Evolutionary conservation across 352 stramenopile species (phyloP).

Genomic region (Phytophthora brassicae): DNA sequence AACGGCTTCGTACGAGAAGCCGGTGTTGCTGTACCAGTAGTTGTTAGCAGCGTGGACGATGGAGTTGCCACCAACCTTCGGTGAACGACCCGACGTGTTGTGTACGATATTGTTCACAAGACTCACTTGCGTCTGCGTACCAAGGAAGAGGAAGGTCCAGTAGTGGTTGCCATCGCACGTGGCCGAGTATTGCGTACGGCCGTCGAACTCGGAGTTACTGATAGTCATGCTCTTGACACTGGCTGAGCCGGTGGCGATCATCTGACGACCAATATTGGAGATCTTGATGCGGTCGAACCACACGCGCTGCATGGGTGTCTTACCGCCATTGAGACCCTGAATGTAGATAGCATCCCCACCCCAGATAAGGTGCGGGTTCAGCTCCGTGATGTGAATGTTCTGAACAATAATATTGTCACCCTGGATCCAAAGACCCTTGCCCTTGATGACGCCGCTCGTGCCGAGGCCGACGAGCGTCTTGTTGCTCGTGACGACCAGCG

Average conservation of each 20-base stretch:
- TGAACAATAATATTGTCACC: slow-evolving; percentile 39
- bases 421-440: slow-evolving; percentile 29
- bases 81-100: slow-evolving; percentile 34
- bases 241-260: slow-evolving; percentile 19
- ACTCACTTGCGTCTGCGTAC: slow-evolving; percentile 24
- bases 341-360: slow-evolving; percentile 30
- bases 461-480: slow-evolving; percentile 35
- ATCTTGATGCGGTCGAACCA: slow-evolving; percentile 44
- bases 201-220: slow-evolving; percentile 44
- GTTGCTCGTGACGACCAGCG: slow-evolving; percentile 18
- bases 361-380: slow-evolving; percentile 35
- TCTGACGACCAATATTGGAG: slow-evolving; percentile 25
- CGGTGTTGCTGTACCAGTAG: slow-evolving; percentile 44
- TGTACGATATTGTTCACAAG: slow-evolving; percentile 27
- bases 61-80: slow-evolving; percentile 30
- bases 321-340: background rate
- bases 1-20: slow-evolving; percentile 37
- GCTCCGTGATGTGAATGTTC: slow-evolving; percentile 39
- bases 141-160: slow-evolving; percentile 29
- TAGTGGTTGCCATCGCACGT: slow-evolving; percentile 41
- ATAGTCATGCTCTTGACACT: slow-evolving; percentile 37
- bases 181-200: slow-evolving; percentile 37
- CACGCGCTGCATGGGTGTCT: slow-evolving; percentile 5
- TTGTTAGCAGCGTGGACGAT: slow-evolving; percentile 32
- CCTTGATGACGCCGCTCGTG: slow-evolving; percentile 31